Evolutionary conservation across 306 rosid genomes (phyloP).

Genomic region (Glycine tomentella): DNA sequence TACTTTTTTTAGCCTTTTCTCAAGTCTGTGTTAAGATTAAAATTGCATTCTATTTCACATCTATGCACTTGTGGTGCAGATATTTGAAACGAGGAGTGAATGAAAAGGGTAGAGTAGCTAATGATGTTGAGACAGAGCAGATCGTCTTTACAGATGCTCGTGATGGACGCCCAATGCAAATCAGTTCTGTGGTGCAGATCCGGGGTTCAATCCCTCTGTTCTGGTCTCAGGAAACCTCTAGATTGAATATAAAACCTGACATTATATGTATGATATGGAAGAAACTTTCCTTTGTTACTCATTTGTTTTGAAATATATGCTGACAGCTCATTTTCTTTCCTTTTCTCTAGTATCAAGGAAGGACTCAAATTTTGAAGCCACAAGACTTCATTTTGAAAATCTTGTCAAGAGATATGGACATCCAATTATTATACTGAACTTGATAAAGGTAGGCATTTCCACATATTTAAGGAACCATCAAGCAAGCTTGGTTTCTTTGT

Average conservation of each 20-base stretch:
- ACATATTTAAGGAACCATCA: conserved; percentile 25
- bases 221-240: conserved; percentile 99
- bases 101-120: conserved; percentile 97
- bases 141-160: conserved; percentile 69
- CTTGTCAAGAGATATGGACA: conserved; percentile 88
- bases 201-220: conserved; percentile 98
- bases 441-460: conserved; percentile 80
- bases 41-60: conserved; percentile 31
- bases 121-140: conserved; percentile 99
- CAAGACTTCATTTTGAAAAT: conserved; percentile 94
- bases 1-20: conserved; percentile 17
- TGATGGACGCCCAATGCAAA: conserved; percentile 71
- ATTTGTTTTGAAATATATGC: conserved; percentile 33
- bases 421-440: conserved; percentile 89
- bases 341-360: conserved; percentile 67
- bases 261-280: conserved; percentile 71
- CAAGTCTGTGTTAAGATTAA: conserved; percentile 34
- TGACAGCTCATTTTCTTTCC: conserved; percentile 43
- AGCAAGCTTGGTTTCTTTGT: conserved; percentile 18
- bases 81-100: conserved; percentile 95
- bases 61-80: conserved; percentile 58
- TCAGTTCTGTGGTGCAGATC: conserved; percentile 91
- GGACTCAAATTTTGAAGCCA: conserved; percentile 76
- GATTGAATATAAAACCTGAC: conserved; percentile 82
- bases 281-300: conserved; percentile 34